Conservation (phyloP, 108 stramenopile species). For the Epipyxis sp. region DNA sequence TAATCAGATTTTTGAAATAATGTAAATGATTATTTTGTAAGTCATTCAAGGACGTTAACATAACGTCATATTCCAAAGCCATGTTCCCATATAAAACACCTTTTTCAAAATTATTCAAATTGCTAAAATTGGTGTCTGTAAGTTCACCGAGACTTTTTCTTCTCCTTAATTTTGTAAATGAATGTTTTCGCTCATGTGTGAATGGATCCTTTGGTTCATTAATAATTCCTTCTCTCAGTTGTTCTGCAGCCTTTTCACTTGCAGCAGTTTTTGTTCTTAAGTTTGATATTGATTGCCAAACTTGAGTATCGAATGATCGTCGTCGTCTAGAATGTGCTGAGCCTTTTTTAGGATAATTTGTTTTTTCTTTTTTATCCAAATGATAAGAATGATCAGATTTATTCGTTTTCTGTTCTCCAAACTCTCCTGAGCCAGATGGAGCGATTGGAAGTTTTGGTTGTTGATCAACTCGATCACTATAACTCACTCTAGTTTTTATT, state of each 20-base stretch:
- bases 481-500: background rate
- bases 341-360: background rate
- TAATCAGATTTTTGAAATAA: background rate
- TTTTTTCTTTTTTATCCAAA: background rate
- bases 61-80: conserved; percentile 19
- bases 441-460: no score
- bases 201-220: background rate
- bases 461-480: background rate
- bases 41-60: background rate
- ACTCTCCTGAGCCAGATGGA: no score
- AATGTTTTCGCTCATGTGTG: background rate
- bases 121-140: background rate
- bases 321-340: background rate
- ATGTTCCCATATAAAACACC: conserved; percentile 23
- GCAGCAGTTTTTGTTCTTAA: background rate
- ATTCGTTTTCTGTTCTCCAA: background rate
- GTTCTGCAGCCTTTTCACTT: background rate
- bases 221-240: background rate
- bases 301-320: conserved; percentile 5
- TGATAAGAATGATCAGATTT: background rate
- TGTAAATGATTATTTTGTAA: background rate
- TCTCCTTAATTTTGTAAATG: background rate
- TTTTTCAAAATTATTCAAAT: background rate
- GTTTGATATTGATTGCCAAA: conserved; percentile 5
- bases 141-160: background rate